These are phyloP conservation scores for Lactarius sanguifluus DNA, from an alignment of 768 basidiomycete species.

Conservation along the genomic window DNA sequence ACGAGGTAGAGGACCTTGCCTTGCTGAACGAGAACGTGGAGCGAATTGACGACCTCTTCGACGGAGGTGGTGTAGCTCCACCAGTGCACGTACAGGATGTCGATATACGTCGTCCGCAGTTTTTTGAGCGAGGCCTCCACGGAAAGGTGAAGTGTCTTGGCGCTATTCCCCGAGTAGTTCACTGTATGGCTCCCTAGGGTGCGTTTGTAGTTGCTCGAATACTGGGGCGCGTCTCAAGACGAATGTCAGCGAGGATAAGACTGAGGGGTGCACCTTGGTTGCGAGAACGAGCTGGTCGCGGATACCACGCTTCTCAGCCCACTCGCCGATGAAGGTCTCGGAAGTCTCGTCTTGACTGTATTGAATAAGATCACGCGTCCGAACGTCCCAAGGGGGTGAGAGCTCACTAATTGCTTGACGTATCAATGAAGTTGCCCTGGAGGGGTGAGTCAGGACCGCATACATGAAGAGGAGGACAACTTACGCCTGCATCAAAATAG, in stretches of 20 bases:
- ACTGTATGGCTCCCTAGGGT: conserved; percentile 30
- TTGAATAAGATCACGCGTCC: background rate
- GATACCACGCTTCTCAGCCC: conserved; percentile 45
- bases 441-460: conserved; percentile 39
- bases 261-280: conserved; percentile 35
- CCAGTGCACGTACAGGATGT: conserved; percentile 47
- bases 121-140: conserved; percentile 47
- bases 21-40: conserved; percentile 50
- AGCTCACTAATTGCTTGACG: conserved; percentile 46
- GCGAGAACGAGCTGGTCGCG: conserved; percentile 50
- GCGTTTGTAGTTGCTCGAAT: conserved; percentile 28
- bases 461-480: conserved; percentile 31
- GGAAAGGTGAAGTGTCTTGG: conserved; percentile 42
- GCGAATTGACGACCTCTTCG: conserved; percentile 55
- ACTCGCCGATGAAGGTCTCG: conserved; percentile 53
- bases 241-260: background rate
- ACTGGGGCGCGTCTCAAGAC: background rate
- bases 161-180: conserved; percentile 44
- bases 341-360: conserved; percentile 54
- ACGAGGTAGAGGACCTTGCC: conserved; percentile 48
- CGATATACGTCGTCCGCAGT: conserved; percentile 48
- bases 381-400: background rate
- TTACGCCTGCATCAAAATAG: conserved; percentile 47
- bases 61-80: conserved; percentile 55
- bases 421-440: conserved; percentile 51